Conservation (phyloP, 2,329 filamentous ascomycete species). For the Paraphaeosphaeria minitans region DNA sequence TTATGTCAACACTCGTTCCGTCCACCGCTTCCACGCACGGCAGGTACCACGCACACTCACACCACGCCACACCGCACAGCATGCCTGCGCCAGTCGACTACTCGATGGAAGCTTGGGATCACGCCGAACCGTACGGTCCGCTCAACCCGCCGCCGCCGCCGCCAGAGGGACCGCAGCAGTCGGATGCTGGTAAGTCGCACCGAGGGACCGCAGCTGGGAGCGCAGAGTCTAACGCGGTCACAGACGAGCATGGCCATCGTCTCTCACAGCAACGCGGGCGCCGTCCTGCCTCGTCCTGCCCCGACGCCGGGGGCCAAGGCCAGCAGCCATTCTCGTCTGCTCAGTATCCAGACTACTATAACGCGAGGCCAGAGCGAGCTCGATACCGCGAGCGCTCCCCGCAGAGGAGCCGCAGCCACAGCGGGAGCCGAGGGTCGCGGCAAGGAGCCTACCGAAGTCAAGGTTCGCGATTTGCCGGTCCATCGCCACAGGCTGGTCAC, state of each 20-base stretch:
- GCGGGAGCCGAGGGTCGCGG: neutral
- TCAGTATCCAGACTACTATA: neutral
- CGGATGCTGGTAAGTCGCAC: neutral
- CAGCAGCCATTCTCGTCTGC: neutral
- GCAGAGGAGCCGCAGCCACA: neutral
- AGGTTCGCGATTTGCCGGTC: neutral
- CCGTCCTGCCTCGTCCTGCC: neutral
- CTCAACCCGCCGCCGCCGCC: neutral
- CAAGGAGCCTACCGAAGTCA: neutral
- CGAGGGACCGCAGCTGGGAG: neutral
- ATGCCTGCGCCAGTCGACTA: neutral
- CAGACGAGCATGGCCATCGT: neutral
- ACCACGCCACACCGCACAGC: neutral
- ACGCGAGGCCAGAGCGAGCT: neutral
- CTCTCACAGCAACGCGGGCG: neutral
- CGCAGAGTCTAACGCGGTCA: neutral
- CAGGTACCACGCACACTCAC: neutral
- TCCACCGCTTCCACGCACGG: neutral
- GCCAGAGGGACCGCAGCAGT: neutral
- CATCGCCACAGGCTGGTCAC: neutral
- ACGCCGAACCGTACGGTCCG: neutral
- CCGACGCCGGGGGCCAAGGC: neutral
- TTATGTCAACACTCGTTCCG: neutral
- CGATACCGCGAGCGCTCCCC: slow-evolving; percentile 3
- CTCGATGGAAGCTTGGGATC: neutral